Evolutionary conservation across 1,284 basidiomycete genomes (phyloP).

Genomic region (Puccinia triticina): DNA sequence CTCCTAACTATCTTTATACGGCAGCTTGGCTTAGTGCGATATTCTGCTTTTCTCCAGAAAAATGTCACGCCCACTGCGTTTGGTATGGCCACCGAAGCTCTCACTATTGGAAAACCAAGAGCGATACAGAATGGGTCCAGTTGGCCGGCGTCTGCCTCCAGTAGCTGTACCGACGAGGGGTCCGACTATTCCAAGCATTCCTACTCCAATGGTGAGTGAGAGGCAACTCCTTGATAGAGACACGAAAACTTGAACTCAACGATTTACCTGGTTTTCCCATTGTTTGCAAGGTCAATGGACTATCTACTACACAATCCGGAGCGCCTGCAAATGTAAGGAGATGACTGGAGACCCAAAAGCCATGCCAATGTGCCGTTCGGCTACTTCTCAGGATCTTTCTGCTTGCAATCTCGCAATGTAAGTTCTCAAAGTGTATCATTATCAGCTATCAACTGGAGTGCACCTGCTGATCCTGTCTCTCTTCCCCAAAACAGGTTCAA

Average conservation of each 20-base stretch:
- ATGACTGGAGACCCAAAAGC: background rate
- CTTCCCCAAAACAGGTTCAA: background rate
- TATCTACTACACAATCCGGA: constrained; percentile 5
- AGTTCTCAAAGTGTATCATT: background rate
- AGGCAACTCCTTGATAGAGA: background rate
- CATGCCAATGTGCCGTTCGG: constrained; percentile 7
- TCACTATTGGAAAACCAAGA: background rate
- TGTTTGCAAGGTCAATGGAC: constrained; percentile 9
- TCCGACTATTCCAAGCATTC: constrained; percentile 14
- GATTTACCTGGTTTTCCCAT: background rate
- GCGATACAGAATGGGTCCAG: background rate
- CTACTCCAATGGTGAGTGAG: constrained; percentile 4
- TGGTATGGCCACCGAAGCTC: background rate
- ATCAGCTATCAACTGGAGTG: too few species aligned
- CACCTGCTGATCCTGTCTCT: background rate
- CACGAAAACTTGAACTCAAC: background rate
- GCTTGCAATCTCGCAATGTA: constrained; percentile 22
- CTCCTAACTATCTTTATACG: background rate
- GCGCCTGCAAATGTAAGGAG: background rate
- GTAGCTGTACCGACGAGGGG: background rate
- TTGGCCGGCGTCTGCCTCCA: constrained; percentile 5
- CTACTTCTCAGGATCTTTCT: constrained; percentile 19
- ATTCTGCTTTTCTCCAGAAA: background rate
- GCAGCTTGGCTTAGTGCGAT: background rate
- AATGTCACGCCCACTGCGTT: background rate